Evolutionary conservation across 73 alveolate species (phyloP).

Genomic region (Symbiodinium natans): DNA sequence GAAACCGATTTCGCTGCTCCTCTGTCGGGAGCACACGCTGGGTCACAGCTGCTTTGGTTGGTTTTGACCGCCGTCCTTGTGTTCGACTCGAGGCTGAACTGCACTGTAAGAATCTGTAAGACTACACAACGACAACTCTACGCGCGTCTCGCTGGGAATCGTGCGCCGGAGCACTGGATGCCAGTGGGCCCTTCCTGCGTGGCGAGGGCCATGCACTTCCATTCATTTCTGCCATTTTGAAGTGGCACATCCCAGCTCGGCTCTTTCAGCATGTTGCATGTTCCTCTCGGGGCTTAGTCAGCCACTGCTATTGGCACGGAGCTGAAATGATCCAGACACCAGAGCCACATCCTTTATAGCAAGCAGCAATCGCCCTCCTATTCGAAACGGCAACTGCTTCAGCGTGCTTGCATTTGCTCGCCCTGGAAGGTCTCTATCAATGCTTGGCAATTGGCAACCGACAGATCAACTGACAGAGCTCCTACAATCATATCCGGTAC

Average conservation of each 20-base stretch:
- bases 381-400: conserved; percentile 1
- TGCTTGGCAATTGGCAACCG: no score
- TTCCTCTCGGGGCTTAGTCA: no score
- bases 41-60: conserved; percentile 32
- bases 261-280: no score
- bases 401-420: background rate
- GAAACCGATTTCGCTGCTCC: background rate
- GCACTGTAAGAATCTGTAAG: no score
- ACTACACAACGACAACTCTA: no score
- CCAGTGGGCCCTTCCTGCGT: background rate
- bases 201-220: no score
- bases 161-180: background rate
- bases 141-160: background rate
- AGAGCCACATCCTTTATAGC: background rate
- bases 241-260: no score
- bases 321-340: no score
- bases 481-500: background rate
- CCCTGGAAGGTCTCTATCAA: background rate
- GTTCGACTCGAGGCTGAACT: no score
- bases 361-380: background rate
- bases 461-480: no score
- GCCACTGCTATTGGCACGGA: no score
- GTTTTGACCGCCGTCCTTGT: background rate
- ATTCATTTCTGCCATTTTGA: no score
- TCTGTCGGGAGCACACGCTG: conserved; percentile 69